Percentiles rank a stretch among this genome's conserved stretches.
These are phyloP conservation scores for Rhodotorula mucilaginosa DNA, from an alignment of 1,284 basidiomycete species.

Conservation along the genomic window DNA sequence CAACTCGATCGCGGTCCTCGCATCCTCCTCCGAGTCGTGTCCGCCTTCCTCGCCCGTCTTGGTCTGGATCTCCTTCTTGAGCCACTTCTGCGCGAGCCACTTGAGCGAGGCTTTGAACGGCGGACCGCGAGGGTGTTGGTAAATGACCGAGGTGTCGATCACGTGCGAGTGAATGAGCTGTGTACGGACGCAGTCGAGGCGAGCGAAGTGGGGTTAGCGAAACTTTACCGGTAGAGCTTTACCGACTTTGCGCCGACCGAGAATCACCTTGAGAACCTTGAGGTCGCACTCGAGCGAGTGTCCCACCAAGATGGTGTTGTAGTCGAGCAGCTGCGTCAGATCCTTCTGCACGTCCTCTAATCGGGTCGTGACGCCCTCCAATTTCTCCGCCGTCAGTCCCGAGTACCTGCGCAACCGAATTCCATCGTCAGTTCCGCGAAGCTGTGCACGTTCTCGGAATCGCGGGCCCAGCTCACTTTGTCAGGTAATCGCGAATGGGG, in stretches of 20 bases:
- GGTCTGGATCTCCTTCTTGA: conserved; percentile 74
- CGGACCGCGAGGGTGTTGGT: conserved; percentile 82
- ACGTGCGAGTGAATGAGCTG: conserved; percentile 61
- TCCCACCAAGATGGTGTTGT: conserved; percentile 79
- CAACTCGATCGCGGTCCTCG: conserved; percentile 76
- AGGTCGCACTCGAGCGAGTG: conserved; percentile 91
- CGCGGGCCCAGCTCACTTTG: conserved; percentile 57
- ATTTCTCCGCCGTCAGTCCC: conserved; percentile 74
- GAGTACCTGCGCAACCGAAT: conserved; percentile 64
- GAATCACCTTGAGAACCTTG: conserved; percentile 73
- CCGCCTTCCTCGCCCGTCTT: conserved; percentile 51
- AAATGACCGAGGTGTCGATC: conserved; percentile 83
- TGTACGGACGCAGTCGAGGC: too few relatives aligned
- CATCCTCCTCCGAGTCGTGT: conserved; percentile 89
- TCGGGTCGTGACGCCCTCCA: conserved; percentile 68
- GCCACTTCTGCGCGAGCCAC: conserved; percentile 89
- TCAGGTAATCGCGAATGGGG: conserved; percentile 80
- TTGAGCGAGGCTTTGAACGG: conserved; percentile 87
- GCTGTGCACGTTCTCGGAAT: background rate
- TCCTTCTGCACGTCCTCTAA: conserved; percentile 71
- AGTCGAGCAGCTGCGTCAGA: conserved; percentile 54
- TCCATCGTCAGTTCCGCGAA: background rate
- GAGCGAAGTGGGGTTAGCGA: background rate
- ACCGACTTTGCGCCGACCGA: background rate
- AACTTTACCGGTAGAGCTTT: background rate